These are phyloP conservation scores for Tinospora cordifolia DNA, from an alignment of 164 flowering plant genomes.

Conservation along the genomic window DNA sequence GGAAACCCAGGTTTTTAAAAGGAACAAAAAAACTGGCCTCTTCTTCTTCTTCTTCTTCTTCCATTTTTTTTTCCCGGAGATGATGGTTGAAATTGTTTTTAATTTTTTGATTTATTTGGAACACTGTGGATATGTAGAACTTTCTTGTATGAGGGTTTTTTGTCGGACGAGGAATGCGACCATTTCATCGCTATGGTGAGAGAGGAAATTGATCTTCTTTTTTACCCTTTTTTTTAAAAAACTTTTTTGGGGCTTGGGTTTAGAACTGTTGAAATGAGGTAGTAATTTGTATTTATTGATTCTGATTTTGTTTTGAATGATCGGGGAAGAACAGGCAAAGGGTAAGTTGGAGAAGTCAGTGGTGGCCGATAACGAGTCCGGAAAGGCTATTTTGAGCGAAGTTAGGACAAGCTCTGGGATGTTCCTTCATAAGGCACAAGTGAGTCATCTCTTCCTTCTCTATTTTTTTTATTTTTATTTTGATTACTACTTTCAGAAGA, in stretches of 20 bases:
- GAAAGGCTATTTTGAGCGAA: constrained; percentile 21
- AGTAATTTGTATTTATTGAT: background rate
- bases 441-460: too few relatives aligned
- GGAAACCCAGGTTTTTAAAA: constrained; percentile 56
- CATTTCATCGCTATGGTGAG: constrained; percentile 65
- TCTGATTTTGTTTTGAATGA: background rate
- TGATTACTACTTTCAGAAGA: background rate
- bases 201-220: too few relatives aligned
- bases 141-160: constrained; percentile 57
- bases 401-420: too few relatives aligned
- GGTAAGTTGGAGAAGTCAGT: constrained; percentile 75
- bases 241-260: too few relatives aligned
- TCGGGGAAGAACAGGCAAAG: constrained; percentile 45
- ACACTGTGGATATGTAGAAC: constrained; percentile 43
- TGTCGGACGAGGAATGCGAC: constrained; percentile 77
- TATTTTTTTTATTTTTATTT: background rate
- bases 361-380: constrained; percentile 92
- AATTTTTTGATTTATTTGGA: constrained; percentile 1
- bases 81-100: background rate
- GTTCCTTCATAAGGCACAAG: too few relatives aligned
- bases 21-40: too few relatives aligned
- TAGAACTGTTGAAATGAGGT: too few relatives aligned
- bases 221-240: background rate
- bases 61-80: background rate
- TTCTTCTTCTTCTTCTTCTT: background rate